phyloP scores from a whole-genome alignment of 2,329 filamentous ascomycete species.

The Hymenoscyphus fructigenus region DNA sequence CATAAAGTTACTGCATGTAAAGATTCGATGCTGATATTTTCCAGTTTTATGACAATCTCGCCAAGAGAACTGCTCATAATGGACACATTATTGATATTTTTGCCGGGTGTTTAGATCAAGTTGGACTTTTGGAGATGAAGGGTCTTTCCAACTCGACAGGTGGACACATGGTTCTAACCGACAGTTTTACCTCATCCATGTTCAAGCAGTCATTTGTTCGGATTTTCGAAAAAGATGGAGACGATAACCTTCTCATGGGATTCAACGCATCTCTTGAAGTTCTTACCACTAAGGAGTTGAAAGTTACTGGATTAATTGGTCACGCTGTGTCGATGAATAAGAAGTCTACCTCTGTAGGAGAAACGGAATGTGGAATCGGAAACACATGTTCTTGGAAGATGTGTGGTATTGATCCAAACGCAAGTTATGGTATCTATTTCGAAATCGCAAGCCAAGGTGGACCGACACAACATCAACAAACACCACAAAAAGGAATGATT shows the following conservation, averaged over 20 bases:
- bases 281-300: slow-evolving; percentile 94
- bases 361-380: slow-evolving; percentile 97
- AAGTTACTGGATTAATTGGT: slow-evolving; percentile 95
- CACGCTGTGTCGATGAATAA: slow-evolving; percentile 97
- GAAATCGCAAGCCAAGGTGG: slow-evolving; percentile 95
- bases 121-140: slow-evolving; percentile 97
- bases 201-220: slow-evolving; percentile 98
- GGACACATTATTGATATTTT: slow-evolving; percentile 98
- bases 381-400: slow-evolving; percentile 99
- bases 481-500: slow-evolving; percentile 90
- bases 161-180: slow-evolving; percentile 96
- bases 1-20: neutral
- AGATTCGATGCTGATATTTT: neutral
- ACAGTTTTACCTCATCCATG: slow-evolving; percentile 98
- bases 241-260: slow-evolving; percentile 94
- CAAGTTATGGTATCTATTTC: slow-evolving; percentile 96
- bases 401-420: slow-evolving; percentile 92
- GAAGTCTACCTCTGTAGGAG: slow-evolving; percentile 93
- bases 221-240: slow-evolving; percentile 93
- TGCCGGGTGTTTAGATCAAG: slow-evolving; percentile 94
- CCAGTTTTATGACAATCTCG: slow-evolving; percentile 90
- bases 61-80: slow-evolving; percentile 93
- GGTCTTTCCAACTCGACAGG: slow-evolving; percentile 93
- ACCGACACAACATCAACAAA: slow-evolving; percentile 78
- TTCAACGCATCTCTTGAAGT: slow-evolving; percentile 97